Percentiles rank a stretch among this genome's conserved stretches.
phyloP scores from a whole-genome alignment of 176 grass and related monocot genomes.

The Hyparrhenia diplandra region DNA sequence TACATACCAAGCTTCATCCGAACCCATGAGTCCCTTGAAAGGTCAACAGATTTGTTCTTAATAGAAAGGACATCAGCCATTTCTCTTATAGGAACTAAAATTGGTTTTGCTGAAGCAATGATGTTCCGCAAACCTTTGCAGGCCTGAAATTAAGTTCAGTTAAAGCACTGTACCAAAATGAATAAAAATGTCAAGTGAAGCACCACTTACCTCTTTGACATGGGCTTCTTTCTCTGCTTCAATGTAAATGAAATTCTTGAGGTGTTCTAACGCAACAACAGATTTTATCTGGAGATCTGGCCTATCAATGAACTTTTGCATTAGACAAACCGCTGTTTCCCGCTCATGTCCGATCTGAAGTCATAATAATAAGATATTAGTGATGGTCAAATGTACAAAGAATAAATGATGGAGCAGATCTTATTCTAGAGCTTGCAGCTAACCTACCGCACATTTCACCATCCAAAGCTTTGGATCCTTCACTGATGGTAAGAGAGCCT shows the following conservation, averaged over 20 bases:
- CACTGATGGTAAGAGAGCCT: constrained; percentile 84
- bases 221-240: constrained; percentile 83
- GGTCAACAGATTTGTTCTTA: constrained; percentile 63
- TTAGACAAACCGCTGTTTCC: constrained; percentile 61
- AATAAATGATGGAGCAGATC: constrained; percentile 7
- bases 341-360: constrained; percentile 75
- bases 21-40: constrained; percentile 75
- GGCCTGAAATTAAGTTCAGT: constrained; percentile 41
- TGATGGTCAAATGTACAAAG: constrained; percentile 21
- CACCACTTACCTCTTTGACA: constrained; percentile 64
- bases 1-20: constrained; percentile 75
- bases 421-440: neutral
- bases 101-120: constrained; percentile 58
- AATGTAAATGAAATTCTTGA: constrained; percentile 88
- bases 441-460: constrained; percentile 86
- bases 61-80: constrained; percentile 81
- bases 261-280: constrained; percentile 64
- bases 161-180: neutral
- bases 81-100: constrained; percentile 66
- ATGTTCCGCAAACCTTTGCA: constrained; percentile 79
- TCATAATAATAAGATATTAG: constrained; percentile 21
- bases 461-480: constrained; percentile 97
- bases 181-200: constrained; percentile 26
- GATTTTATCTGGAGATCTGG: constrained; percentile 65
- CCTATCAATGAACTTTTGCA: constrained; percentile 84